Percentiles rank a stretch among this genome's conserved stretches.
Conservation (phyloP, 176 grass and related monocot genomes). For the Cymbopogon citratus region DNA sequence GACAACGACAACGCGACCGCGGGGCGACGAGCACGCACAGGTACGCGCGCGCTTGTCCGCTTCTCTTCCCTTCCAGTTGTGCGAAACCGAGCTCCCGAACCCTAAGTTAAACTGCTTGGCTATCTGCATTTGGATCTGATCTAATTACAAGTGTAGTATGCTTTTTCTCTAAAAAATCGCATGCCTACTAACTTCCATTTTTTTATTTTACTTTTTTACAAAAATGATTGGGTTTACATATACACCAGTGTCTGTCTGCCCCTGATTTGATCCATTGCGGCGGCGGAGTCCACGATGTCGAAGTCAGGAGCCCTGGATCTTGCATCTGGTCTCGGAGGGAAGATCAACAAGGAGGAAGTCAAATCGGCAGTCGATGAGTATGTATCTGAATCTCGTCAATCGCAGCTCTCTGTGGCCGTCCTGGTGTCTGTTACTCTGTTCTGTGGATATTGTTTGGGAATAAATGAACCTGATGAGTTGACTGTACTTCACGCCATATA, state of each 20-base stretch:
- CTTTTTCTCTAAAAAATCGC: too few relatives aligned
- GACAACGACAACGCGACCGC: neutral
- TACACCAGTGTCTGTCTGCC: neutral
- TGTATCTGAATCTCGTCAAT: neutral
- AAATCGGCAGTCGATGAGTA: slow-evolving; percentile 63
- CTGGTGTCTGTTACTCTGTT: neutral
- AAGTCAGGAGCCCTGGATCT: slow-evolving; percentile 54
- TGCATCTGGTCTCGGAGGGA: slow-evolving; percentile 52
- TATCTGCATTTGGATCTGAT: too few relatives aligned
- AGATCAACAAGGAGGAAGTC: slow-evolving; percentile 52
- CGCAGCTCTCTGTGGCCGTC: neutral
- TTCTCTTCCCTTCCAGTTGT: neutral
- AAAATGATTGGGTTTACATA: neutral
- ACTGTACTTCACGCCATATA: neutral
- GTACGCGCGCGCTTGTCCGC: neutral
- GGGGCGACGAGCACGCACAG: neutral
- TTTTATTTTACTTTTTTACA: neutral
- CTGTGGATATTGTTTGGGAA: neutral
- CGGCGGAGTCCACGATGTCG: slow-evolving; percentile 36
- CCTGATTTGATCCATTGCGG: neutral
- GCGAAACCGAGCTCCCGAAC: too few relatives aligned
- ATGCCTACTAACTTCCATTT: neutral
- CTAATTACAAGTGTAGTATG: too few relatives aligned
- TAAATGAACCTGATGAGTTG: neutral
- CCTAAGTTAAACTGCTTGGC: too few relatives aligned